Percentiles rank a stretch among this genome's conserved stretches.
These are phyloP conservation scores for Clonostachys chloroleuca DNA, from an alignment of 2,329 filamentous ascomycete genomes.

Conservation along the genomic window DNA sequence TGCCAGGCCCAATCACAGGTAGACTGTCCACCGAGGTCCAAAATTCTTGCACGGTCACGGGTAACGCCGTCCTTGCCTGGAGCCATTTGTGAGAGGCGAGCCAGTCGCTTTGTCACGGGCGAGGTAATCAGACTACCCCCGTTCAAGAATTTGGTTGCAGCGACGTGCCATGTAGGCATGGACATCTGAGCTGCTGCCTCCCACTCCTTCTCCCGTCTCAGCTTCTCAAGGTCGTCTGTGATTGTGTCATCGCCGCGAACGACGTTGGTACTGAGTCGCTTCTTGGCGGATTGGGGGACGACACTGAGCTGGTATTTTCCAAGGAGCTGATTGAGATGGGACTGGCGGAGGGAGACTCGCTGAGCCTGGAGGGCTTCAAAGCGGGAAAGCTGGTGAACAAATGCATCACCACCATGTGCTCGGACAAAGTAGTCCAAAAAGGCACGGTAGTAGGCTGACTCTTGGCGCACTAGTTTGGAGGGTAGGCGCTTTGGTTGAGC, in stretches of 20 bases:
- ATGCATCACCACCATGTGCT: slow-evolving; percentile 67
- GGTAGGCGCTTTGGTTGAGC: slow-evolving; percentile 46
- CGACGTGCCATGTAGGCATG: slow-evolving; percentile 57
- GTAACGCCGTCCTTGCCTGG: slow-evolving; percentile 34
- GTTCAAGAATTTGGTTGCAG: slow-evolving; percentile 56
- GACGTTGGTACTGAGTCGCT: slow-evolving; percentile 67
- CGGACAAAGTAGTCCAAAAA: slow-evolving; percentile 72
- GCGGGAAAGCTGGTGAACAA: slow-evolving; percentile 78
- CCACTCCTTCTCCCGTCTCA: slow-evolving; percentile 70
- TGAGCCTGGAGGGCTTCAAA: slow-evolving; percentile 86
- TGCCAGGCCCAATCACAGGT: slow-evolving; percentile 96
- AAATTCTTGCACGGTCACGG: slow-evolving; percentile 59
- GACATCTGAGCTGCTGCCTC: slow-evolving; percentile 73
- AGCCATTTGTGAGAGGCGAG: slow-evolving; percentile 45
- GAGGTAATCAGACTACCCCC: slow-evolving; percentile 61
- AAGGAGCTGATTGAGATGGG: slow-evolving; percentile 76
- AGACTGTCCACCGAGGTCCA: slow-evolving; percentile 82
- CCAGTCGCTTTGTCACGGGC: slow-evolving; percentile 58
- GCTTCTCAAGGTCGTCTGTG: slow-evolving; percentile 57
- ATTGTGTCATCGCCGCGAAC: slow-evolving; percentile 66
- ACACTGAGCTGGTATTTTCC: slow-evolving; percentile 80
- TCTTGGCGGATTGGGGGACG: slow-evolving; percentile 64
- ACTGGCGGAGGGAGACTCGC: slow-evolving; percentile 67
- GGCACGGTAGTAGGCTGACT: slow-evolving; percentile 83
- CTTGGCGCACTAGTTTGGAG: slow-evolving; percentile 48